Evolutionary conservation across 768 basidiomycete species (phyloP).

Genomic region (Suillus placidus): DNA sequence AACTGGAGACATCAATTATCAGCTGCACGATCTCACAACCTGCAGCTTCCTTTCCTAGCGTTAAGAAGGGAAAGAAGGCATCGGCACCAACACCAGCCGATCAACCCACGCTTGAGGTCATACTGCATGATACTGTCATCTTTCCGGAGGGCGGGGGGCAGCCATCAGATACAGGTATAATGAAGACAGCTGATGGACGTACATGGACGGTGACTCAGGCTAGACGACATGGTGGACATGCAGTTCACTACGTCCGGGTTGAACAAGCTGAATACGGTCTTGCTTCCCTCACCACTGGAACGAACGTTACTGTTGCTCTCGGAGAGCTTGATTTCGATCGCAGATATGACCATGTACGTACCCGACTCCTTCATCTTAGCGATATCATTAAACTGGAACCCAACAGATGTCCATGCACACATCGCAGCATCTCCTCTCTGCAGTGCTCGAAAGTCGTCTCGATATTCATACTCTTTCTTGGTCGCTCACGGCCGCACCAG

Average conservation of each 20-base stretch:
- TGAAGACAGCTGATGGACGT: constrained; percentile 44
- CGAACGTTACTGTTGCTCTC: constrained; percentile 53
- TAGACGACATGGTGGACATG: constrained; percentile 70
- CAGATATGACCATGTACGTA: constrained; percentile 72
- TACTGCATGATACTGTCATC: constrained; percentile 75
- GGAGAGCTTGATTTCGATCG: constrained; percentile 62
- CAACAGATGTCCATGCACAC: constrained; percentile 82
- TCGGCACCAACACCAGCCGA: constrained; percentile 45
- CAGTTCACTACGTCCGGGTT: constrained; percentile 70
- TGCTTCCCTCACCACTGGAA: constrained; percentile 52
- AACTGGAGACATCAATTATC: constrained; percentile 60
- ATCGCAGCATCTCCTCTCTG: constrained; percentile 81
- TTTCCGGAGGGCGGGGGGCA: constrained; percentile 88
- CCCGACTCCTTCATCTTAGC: constrained; percentile 6
- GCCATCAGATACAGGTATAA: constrained; percentile 72
- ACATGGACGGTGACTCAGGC: constrained; percentile 65
- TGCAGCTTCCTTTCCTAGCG: constrained; percentile 36
- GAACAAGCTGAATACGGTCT: constrained; percentile 44
- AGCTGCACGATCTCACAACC: constrained; percentile 50
- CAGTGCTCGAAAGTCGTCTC: constrained; percentile 68
- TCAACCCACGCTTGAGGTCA: constrained; percentile 60
- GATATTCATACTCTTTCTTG: constrained; percentile 76
- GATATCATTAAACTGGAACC: neutral
- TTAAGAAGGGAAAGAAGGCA: constrained; percentile 61
- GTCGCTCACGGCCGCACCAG: constrained; percentile 72